Conservation (phyloP, 768 basidiomycete genomes). For the Hypholoma sublateritium region DNA sequence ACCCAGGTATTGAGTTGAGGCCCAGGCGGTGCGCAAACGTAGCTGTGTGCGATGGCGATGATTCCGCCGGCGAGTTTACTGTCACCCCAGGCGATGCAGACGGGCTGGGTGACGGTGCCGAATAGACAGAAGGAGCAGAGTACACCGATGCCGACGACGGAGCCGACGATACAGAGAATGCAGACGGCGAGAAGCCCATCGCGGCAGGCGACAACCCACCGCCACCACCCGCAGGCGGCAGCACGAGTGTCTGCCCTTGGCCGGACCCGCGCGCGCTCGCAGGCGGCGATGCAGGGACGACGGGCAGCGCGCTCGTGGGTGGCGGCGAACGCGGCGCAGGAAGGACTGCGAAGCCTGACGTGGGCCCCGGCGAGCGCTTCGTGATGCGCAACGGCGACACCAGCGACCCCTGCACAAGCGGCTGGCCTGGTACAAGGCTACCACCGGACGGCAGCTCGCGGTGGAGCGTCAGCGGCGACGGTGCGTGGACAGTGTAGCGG, state of each 20-base stretch:
- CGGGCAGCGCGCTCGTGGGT: not conserved
- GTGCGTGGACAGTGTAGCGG: conserved; percentile 13
- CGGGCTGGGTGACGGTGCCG: not conserved
- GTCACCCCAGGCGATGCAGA: not conserved
- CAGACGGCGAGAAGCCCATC: not conserved
- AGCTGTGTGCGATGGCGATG: not conserved
- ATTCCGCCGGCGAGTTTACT: not conserved
- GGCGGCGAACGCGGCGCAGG: not conserved
- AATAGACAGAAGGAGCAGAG: not conserved
- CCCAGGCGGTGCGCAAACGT: conserved; percentile 1
- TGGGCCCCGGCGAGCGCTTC: conserved; percentile 24
- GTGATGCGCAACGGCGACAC: conserved; percentile 26
- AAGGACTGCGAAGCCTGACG: not conserved
- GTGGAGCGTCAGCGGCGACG: conserved; percentile 14
- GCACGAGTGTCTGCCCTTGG: not conserved
- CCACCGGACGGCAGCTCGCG: not conserved
- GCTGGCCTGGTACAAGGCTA: not conserved
- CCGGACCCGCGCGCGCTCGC: not conserved
- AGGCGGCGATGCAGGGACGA: not conserved
- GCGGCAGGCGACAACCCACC: not conserved
- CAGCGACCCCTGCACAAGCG: too few relatives aligned
- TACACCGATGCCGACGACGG: not conserved
- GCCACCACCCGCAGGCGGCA: not conserved
- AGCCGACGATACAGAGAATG: not conserved
- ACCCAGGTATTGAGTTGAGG: not conserved